phyloP scores from a whole-genome alignment of 1,139 yeast species.

The Magnusiomyces ingens region DNA sequence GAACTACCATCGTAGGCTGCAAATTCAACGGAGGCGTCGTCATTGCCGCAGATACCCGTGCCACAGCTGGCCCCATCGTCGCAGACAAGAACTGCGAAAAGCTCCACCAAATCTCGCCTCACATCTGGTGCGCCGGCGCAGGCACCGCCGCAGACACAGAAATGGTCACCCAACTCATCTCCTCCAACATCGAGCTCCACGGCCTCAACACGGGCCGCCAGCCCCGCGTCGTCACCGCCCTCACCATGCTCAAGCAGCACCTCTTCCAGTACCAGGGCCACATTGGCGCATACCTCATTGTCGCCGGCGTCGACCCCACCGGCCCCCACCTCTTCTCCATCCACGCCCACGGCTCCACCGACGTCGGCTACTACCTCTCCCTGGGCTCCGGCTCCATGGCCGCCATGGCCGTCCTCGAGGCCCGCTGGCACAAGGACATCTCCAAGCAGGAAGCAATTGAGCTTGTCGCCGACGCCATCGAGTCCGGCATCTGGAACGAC shows the following conservation, averaged over 20 bases:
- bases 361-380: constrained; percentile 86
- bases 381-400: constrained; percentile 98
- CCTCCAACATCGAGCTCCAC: constrained; percentile 86
- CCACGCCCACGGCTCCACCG: constrained; percentile 97
- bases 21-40: constrained; percentile 89
- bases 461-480: constrained; percentile 87
- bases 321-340: constrained; percentile 90
- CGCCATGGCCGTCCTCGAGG: constrained; percentile 95
- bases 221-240: constrained; percentile 90
- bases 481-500: constrained; percentile 98
- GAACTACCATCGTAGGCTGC: constrained; percentile 97
- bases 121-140: constrained; percentile 99
- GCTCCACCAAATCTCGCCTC: constrained; percentile 84
- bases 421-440: constrained; percentile 74
- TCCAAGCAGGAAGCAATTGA: constrained; percentile 82
- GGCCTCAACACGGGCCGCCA: constrained; percentile 72
- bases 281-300: constrained; percentile 91
- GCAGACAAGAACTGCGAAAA: constrained; percentile 98
- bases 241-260: constrained; percentile 91
- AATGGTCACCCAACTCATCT: constrained; percentile 87
- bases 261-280: constrained; percentile 95
- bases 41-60: constrained; percentile 97
- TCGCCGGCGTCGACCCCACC: constrained; percentile 95
- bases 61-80: constrained; percentile 91
- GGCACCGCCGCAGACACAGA: constrained; percentile 99